Conservation (phyloP, 2,329 filamentous ascomycete genomes). For the Cordyceps cateniannulata region DNA sequence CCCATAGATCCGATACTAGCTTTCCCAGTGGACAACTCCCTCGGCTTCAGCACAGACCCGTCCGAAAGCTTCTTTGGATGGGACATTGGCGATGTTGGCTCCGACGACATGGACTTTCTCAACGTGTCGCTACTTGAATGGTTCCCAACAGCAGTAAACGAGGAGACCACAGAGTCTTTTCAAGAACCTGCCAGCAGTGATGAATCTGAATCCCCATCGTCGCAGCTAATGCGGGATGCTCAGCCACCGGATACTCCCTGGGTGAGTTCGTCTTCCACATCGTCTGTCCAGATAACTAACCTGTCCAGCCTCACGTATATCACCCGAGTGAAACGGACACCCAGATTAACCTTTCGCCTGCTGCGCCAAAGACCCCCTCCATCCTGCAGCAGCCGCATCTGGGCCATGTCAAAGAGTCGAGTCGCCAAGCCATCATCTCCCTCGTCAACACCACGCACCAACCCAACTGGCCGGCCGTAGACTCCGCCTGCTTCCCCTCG, state of each 20-base stretch:
- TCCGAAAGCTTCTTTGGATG: slow-evolving; percentile 11
- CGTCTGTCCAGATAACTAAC: not conserved
- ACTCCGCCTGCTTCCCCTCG: slow-evolving; percentile 1
- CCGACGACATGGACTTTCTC: slow-evolving; percentile 1
- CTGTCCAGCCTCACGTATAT: slow-evolving; percentile 6
- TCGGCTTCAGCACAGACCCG: slow-evolving; percentile 1
- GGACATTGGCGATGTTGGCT: not conserved
- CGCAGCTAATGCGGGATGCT: slow-evolving; percentile 4
- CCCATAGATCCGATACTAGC: not conserved
- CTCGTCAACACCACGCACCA: slow-evolving; percentile 4
- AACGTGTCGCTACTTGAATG: not conserved
- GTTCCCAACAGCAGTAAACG: not conserved
- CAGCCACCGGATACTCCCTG: slow-evolving; percentile 9
- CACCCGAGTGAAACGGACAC: slow-evolving; percentile 1
- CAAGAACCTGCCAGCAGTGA: not conserved
- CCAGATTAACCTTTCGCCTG: slow-evolving; percentile 2
- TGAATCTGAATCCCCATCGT: not conserved
- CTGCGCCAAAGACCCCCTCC: not conserved
- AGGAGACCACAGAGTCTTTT: not conserved
- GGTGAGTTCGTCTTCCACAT: not conserved
- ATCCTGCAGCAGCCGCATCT: not conserved
- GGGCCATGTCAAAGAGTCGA: not conserved
- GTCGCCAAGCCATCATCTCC: slow-evolving; percentile 3
- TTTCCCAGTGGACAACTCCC: not conserved
- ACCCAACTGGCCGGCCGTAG: slow-evolving; percentile 1